A percentile compares a stretch with the other conserved stretches of the same genome.
These are phyloP conservation scores for Septoria petroselini DNA, from an alignment of 2,329 filamentous ascomycete genomes.

Conservation along the genomic window DNA sequence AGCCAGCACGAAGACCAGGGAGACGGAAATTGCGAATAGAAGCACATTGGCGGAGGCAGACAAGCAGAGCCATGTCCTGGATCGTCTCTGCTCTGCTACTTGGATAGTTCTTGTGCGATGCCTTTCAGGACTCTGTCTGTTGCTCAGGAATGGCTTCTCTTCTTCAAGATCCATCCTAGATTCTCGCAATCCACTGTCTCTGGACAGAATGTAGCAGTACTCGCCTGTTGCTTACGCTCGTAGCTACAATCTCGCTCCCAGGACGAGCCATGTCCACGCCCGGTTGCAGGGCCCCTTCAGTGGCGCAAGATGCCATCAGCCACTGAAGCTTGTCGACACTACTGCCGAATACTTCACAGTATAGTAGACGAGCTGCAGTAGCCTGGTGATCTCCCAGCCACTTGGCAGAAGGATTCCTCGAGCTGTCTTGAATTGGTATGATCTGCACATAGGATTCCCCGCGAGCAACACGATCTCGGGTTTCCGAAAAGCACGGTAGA, in stretches of 20 bases:
- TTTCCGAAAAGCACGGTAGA: not conserved
- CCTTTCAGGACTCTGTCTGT: not conserved
- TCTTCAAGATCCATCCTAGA: conserved; percentile 15
- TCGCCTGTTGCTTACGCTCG: too few relatives aligned
- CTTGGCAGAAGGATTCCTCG: conserved; percentile 1
- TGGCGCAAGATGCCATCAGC: conserved; percentile 4
- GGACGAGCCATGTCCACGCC: conserved; percentile 3
- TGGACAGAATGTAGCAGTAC: not conserved
- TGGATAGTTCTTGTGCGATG: not conserved
- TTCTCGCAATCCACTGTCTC: too few relatives aligned
- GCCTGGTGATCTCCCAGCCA: not conserved
- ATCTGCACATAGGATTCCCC: conserved; percentile 11
- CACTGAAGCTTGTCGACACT: conserved; percentile 8
- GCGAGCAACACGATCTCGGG: not conserved
- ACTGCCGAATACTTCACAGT: not conserved
- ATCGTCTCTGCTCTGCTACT: not conserved
- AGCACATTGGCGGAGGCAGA: conserved; percentile 8
- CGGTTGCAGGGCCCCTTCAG: conserved; percentile 3
- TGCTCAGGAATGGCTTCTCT: conserved; percentile 4
- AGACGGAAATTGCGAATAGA: conserved; percentile 8
- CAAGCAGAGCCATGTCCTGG: conserved; percentile 9
- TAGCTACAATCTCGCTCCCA: not conserved
- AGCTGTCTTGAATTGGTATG: not conserved
- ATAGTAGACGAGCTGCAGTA: conserved; percentile 1
- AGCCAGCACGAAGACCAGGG: conserved; percentile 14